Percentiles rank a stretch among this genome's conserved stretches.
Evolutionary conservation across 83 land plant genomes (phyloP).

Genomic region (Picea engelmannii): DNA sequence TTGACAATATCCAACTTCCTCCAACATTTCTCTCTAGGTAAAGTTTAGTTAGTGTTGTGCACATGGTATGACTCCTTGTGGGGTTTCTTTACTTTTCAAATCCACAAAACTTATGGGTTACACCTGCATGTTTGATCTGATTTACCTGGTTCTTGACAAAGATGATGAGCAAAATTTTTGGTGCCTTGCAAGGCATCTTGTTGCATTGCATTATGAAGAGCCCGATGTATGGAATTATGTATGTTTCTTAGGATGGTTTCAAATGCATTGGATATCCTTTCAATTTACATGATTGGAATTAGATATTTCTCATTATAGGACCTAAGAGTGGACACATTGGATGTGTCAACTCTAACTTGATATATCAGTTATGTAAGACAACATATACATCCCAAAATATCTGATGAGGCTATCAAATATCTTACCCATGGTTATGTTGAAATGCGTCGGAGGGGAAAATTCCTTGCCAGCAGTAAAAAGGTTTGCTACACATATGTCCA

Average conservation of each 20-base stretch:
- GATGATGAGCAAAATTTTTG: conserved; percentile 91
- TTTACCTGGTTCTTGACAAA: conserved; percentile 90
- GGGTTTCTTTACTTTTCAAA: not conserved
- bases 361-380: conserved; percentile 91
- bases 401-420: conserved; percentile 89
- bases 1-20: conserved; percentile 95
- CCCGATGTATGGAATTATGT: conserved; percentile 54
- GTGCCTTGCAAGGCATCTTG: conserved; percentile 91
- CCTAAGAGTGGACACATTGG: conserved; percentile 63
- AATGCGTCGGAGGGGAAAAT: conserved; percentile 89
- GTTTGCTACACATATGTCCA: conserved; percentile 21
- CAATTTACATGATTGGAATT: not conserved
- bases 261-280: not conserved
- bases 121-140: conserved; percentile 81
- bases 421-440: conserved; percentile 86
- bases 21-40: conserved; percentile 91
- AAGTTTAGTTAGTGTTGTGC: not conserved
- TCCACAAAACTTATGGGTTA: not conserved
- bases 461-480: conserved; percentile 94
- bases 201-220: conserved; percentile 82
- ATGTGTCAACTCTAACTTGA: conserved; percentile 73
- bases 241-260: too few relatives aligned
- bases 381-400: conserved; percentile 72
- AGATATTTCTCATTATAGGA: conserved; percentile 33
- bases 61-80: not conserved